A percentile compares a stretch with the other conserved stretches of the same genome.
phyloP scores from a whole-genome alignment of 805 yeast genomes.

The Saccharomycopsis schoenii region DNA sequence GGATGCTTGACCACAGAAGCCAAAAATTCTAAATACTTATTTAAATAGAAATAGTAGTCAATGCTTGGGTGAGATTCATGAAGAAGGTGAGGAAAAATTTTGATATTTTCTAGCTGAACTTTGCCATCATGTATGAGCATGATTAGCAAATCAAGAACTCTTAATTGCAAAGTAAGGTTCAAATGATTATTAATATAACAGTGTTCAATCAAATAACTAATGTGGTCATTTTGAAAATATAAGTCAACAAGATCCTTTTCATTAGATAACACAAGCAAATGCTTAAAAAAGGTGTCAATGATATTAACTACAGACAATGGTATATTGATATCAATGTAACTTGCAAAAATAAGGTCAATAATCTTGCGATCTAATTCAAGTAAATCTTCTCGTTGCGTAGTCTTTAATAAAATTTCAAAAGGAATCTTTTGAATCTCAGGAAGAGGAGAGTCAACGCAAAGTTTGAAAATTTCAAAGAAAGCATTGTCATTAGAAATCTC shows the following conservation, averaged over 20 bases:
- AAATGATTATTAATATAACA: not conserved
- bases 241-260: not conserved
- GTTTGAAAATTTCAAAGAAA: not conserved
- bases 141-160: not conserved
- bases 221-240: not conserved
- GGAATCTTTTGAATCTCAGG: not conserved
- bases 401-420: not conserved
- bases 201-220: constrained; percentile 1
- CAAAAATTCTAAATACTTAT: not conserved
- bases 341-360: not conserved
- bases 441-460: not conserved
- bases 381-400: not conserved
- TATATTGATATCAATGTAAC: not conserved
- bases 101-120: not conserved
- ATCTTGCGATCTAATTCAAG: not conserved
- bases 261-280: not conserved
- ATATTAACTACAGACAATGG: constrained; percentile 1
- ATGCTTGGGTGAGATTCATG: not conserved
- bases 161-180: not conserved
- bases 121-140: not conserved
- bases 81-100: not conserved
- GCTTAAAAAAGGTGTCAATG: constrained; percentile 7
- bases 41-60: not conserved
- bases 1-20: not conserved
- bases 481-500: not conserved